Conservation (phyloP, 2,329 filamentous ascomycete species). For the Colletotrichum orbiculare region DNA sequence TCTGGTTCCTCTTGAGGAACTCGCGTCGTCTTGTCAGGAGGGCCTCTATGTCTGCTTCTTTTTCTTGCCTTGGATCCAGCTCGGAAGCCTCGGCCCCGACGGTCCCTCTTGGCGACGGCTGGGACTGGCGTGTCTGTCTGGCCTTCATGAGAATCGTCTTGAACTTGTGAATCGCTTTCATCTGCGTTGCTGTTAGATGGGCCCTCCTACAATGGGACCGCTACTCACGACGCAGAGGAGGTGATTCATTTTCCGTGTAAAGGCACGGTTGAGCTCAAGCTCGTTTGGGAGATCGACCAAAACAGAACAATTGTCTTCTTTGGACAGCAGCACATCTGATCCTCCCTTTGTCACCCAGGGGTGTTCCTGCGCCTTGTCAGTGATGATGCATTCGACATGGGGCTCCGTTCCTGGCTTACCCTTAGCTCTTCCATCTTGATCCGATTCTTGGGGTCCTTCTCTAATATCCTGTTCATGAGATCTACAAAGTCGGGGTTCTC, state of each 20-base stretch:
- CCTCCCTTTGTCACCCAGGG: constrained; percentile 91
- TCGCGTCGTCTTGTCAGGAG: constrained; percentile 60
- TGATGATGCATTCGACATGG: background rate
- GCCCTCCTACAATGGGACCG: constrained; percentile 1
- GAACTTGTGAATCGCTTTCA: constrained; percentile 92
- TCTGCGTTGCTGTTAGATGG: constrained; percentile 57
- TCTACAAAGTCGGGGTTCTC: constrained; percentile 78
- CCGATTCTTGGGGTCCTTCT: constrained; percentile 85
- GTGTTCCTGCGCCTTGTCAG: constrained; percentile 72
- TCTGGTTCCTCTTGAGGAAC: constrained; percentile 48
- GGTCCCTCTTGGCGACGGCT: constrained; percentile 16
- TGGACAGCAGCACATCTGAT: constrained; percentile 79
- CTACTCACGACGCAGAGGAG: constrained; percentile 81
- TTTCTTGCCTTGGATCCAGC: constrained; percentile 48
- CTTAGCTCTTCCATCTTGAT: constrained; percentile 86
- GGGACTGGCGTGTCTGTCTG: constrained; percentile 29
- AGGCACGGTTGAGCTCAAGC: constrained; percentile 88
- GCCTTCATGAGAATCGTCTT: constrained; percentile 72
- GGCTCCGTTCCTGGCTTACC: constrained; percentile 61
- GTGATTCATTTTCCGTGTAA: constrained; percentile 89
- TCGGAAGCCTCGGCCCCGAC: constrained; percentile 35
- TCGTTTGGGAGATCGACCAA: constrained; percentile 87
- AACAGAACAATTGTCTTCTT: constrained; percentile 87
- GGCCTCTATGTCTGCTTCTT: constrained; percentile 60
- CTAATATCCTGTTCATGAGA: constrained; percentile 77